phyloP scores from a whole-genome alignment of 257 asterid genomes.

The Solanum virginianum region DNA sequence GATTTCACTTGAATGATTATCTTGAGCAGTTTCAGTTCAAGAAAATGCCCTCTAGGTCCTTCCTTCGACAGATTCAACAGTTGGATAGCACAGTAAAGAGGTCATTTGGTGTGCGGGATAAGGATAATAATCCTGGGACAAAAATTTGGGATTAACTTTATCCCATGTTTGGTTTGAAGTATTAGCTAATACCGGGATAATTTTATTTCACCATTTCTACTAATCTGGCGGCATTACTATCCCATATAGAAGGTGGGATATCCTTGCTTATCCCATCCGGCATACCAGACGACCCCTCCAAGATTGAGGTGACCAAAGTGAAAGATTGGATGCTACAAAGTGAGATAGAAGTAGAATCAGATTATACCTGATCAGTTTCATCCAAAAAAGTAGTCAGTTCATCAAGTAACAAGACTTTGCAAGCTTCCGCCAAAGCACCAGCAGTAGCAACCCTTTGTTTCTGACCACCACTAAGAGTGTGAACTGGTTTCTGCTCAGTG shows the following conservation, averaged over 20 bases:
- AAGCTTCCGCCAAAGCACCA: slow-evolving; percentile 95
- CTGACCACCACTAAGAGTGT: slow-evolving; percentile 98
- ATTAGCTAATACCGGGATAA: neutral
- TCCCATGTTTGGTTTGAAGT: neutral
- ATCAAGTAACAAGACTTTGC: slow-evolving; percentile 82
- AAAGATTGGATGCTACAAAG: neutral
- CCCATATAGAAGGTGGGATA: neutral
- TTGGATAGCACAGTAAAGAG: neutral
- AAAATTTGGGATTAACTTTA: neutral
- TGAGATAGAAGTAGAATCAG: neutral
- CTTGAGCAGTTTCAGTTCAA: neutral
- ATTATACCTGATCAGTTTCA: slow-evolving; percentile 78
- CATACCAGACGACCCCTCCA: neutral
- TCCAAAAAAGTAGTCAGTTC: slow-evolving; percentile 96
- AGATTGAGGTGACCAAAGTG: neutral
- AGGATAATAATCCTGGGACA: neutral
- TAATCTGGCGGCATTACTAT: neutral
- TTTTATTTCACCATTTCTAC: neutral
- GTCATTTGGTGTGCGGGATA: neutral
- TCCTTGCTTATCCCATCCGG: neutral
- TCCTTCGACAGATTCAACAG: neutral
- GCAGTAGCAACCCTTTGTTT: slow-evolving; percentile 98
- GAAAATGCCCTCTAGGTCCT: neutral
- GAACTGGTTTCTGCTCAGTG: slow-evolving; percentile 64
- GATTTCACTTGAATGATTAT: neutral